Percentiles rank a stretch among this genome's conserved stretches.
phyloP scores from a whole-genome alignment of 2,329 filamentous ascomycete species.

The Talaromyces albobiverticillius region DNA sequence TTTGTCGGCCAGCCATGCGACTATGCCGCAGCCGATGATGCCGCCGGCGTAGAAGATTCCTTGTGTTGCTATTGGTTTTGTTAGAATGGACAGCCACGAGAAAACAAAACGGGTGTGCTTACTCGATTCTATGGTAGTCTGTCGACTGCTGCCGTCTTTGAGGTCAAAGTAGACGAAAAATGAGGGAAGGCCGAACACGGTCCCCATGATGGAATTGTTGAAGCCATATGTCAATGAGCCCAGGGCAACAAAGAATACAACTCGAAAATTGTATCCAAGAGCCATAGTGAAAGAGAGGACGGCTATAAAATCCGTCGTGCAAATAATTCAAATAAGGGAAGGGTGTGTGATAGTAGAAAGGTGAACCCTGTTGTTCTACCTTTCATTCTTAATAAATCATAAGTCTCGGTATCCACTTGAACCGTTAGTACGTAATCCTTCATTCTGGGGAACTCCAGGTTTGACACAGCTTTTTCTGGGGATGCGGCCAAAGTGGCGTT shows the following conservation, averaged over 20 bases:
- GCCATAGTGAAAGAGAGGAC: no score
- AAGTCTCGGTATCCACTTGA: no score
- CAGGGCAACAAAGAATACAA: constrained; percentile 21
- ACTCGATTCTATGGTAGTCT: background rate
- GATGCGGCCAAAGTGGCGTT: no score
- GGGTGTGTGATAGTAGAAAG: no score
- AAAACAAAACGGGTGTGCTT: no score
- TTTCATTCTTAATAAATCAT: no score
- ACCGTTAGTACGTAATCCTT: no score
- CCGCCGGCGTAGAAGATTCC: background rate
- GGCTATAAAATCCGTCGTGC: no score
- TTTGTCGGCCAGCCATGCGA: background rate
- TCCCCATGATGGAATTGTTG: constrained; percentile 22
- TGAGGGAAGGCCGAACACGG: constrained; percentile 19
- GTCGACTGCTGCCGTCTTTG: background rate
- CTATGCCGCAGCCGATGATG: background rate
- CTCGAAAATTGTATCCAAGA: constrained; percentile 18
- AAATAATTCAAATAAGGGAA: no score
- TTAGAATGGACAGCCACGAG: background rate
- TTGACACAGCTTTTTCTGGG: no score
- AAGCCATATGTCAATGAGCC: constrained; percentile 25
- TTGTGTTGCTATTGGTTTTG: background rate
- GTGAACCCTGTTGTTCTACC: no score
- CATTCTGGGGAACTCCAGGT: no score
- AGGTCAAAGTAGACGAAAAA: constrained; percentile 23